phyloP scores from a whole-genome alignment of 495 filamentous ascomycete species.

The Tuber calosporum region DNA sequence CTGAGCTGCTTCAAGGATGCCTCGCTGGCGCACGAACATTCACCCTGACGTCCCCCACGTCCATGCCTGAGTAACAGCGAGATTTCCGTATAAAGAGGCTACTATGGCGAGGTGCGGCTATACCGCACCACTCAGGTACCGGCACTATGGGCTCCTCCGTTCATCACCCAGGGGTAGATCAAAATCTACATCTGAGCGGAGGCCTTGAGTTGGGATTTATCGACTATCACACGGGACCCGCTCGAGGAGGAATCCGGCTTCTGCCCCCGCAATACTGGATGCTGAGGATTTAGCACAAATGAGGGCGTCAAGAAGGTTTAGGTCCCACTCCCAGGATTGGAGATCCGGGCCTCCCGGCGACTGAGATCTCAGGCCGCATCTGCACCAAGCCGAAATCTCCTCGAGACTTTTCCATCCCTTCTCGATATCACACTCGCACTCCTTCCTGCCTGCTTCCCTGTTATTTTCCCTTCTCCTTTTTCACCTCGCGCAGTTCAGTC shows the following conservation, averaged over 20 bases:
- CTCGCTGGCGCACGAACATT: too few relatives aligned
- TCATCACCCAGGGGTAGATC: background rate
- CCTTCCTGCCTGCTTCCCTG: background rate
- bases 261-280: background rate
- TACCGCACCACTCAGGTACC: too few relatives aligned
- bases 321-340: background rate
- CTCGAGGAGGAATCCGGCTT: background rate
- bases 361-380: background rate
- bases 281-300: background rate
- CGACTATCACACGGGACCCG: background rate
- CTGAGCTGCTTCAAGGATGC: too few relatives aligned
- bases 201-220: background rate
- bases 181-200: background rate
- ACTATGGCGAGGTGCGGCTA: too few relatives aligned
- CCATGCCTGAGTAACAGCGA: too few relatives aligned
- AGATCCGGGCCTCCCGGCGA: background rate
- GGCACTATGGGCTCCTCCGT: background rate
- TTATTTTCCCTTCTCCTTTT: background rate
- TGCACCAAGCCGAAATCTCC: background rate
- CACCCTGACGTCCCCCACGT: too few relatives aligned
- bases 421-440: background rate
- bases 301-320: background rate
- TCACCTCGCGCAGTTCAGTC: background rate
- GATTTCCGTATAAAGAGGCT: too few relatives aligned
- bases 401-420: background rate